Conservation (phyloP, 345 rosid genomes). For the Citrus maxima region DNA sequence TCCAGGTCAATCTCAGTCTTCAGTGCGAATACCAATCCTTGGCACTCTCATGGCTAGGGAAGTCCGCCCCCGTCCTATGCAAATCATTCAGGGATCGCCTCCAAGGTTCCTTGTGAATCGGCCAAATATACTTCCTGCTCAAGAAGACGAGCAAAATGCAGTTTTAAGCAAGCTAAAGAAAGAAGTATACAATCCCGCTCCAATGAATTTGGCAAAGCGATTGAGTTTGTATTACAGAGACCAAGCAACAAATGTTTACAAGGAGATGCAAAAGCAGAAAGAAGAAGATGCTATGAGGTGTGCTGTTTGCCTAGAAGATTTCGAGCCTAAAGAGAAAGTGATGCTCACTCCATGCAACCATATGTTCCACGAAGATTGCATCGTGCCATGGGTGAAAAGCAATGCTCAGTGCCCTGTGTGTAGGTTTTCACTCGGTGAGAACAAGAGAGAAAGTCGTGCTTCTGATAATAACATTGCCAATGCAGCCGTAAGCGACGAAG, state of each 20-base stretch:
- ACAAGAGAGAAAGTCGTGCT: not conserved
- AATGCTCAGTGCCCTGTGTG: constrained; percentile 76
- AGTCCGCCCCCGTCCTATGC: not conserved
- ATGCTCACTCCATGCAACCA: constrained; percentile 78
- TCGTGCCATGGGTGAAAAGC: constrained; percentile 69
- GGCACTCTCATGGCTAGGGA: constrained; percentile 1
- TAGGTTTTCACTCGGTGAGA: constrained; percentile 44
- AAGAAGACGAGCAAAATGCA: constrained; percentile 30
- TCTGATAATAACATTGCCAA: constrained; percentile 6
- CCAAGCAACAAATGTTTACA: constrained; percentile 4
- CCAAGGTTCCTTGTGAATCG: constrained; percentile 1
- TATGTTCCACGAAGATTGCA: constrained; percentile 85
- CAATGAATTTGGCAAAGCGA: constrained; percentile 41
- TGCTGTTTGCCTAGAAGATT: constrained; percentile 79
- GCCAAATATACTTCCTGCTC: constrained; percentile 1
- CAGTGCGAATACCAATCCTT: not conserved
- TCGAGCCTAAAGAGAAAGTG: constrained; percentile 58
- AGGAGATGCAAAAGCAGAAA: constrained; percentile 6
- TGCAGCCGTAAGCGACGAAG: constrained; percentile 16
- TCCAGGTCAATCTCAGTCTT: not conserved
- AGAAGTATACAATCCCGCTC: constrained; percentile 52
- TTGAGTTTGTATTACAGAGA: constrained; percentile 57
- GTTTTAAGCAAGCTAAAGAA: constrained; percentile 50
- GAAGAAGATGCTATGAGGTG: constrained; percentile 64
- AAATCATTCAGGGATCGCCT: constrained; percentile 14